Evolutionary conservation across 345 rosid species (phyloP).

Genomic region (Acer campestre): DNA sequence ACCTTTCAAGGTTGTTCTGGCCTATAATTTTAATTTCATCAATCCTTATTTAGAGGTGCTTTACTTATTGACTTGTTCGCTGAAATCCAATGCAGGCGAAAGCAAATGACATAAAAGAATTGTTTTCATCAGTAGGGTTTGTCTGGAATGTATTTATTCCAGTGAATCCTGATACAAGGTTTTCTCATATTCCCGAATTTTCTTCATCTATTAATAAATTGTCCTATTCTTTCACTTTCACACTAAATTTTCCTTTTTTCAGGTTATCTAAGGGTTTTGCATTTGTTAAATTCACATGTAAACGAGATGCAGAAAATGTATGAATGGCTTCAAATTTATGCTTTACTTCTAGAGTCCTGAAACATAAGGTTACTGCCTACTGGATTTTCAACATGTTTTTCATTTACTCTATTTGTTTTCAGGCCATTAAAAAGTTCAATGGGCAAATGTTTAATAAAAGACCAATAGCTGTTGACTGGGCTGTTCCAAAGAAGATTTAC

Average conservation of each 20-base stretch:
- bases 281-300: slow-evolving; percentile 90
- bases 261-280: slow-evolving; percentile 94
- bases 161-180: slow-evolving; percentile 76
- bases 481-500: slow-evolving; percentile 86
- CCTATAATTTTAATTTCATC: slow-evolving; percentile 14
- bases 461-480: slow-evolving; percentile 96
- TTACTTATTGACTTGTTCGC: slow-evolving; percentile 20
- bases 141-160: slow-evolving; percentile 93
- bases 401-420: slow-evolving; percentile 25
- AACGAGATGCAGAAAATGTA: slow-evolving; percentile 88
- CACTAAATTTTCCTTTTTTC: slow-evolving; percentile 29
- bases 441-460: slow-evolving; percentile 70
- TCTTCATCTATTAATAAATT: slow-evolving; percentile 2
- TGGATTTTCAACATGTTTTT: slow-evolving; percentile 16
- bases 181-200: slow-evolving; percentile 21
- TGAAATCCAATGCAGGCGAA: slow-evolving; percentile 56
- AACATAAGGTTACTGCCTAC: neutral
- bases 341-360: slow-evolving; percentile 14
- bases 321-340: slow-evolving; percentile 41
- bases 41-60: slow-evolving; percentile 3
- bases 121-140: slow-evolving; percentile 79
- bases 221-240: neutral
- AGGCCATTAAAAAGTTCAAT: slow-evolving; percentile 95
- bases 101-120: slow-evolving; percentile 54
- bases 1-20: slow-evolving; percentile 76